phyloP scores from a whole-genome alignment of 768 basidiomycete species.

The Naganishia kalamii region DNA sequence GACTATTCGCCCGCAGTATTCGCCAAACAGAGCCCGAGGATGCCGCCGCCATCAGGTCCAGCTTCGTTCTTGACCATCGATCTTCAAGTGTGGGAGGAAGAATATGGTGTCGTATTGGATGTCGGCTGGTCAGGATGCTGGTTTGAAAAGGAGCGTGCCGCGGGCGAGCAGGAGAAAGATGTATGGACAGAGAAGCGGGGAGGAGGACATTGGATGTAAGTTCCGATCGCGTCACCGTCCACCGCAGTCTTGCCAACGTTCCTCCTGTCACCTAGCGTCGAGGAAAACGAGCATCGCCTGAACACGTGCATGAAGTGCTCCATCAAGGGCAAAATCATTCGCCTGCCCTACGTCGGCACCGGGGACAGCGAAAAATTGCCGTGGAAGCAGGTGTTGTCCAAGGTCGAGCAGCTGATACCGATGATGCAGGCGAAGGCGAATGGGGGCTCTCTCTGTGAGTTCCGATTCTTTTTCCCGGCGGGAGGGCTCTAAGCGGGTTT shows the following conservation, averaged over 20 bases:
- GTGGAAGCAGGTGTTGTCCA: slow-evolving; percentile 23
- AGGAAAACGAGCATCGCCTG: slow-evolving; percentile 32
- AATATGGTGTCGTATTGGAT: slow-evolving; percentile 32
- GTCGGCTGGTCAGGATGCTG: slow-evolving; percentile 39
- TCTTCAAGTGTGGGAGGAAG: slow-evolving; percentile 36
- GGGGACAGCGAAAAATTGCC: slow-evolving; percentile 33
- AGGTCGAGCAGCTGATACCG: slow-evolving; percentile 26
- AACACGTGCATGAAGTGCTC: slow-evolving; percentile 25
- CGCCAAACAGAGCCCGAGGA: background rate
- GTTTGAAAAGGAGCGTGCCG: slow-evolving; percentile 28
- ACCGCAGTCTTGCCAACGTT: background rate
- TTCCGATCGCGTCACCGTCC: background rate
- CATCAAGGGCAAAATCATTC: slow-evolving; percentile 21
- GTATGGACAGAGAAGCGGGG: slow-evolving; percentile 34
- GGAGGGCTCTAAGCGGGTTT: background rate
- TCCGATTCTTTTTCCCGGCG: background rate
- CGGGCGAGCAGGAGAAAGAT: background rate
- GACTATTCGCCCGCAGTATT: background rate
- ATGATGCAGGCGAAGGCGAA: slow-evolving; percentile 31
- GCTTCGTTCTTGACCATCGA: slow-evolving; percentile 36
- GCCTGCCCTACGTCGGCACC: slow-evolving; percentile 28
- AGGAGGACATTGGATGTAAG: slow-evolving; percentile 40
- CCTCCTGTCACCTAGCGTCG: slow-evolving; percentile 26
- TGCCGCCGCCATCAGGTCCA: slow-evolving; percentile 19
- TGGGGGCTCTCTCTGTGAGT: slow-evolving; percentile 37